These are phyloP conservation scores for Raphanus hybrid DNA, from an alignment of 441 rosid genomes.

Conservation along the genomic window DNA sequence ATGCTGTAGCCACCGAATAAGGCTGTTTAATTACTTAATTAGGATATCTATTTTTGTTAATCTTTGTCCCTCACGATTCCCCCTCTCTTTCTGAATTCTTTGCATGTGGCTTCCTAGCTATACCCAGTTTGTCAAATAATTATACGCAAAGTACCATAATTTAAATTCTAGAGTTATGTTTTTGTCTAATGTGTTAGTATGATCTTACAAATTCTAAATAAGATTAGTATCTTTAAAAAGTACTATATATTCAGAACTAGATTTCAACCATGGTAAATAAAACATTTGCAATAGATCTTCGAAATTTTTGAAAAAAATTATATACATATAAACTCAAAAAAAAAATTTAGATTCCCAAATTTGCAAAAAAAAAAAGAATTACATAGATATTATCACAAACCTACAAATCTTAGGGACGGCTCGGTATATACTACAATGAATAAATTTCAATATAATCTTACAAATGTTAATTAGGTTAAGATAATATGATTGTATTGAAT, in stretches of 20 bases:
- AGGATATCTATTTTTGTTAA: constrained; percentile 17
- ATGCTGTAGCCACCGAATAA: constrained; percentile 25
- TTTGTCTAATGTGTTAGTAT: neutral
- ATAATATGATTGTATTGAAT: neutral
- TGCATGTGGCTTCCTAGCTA: constrained; percentile 17
- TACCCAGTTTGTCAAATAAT: neutral
- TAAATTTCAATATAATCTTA: neutral
- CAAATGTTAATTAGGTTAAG: neutral
- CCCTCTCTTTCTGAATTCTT: neutral
- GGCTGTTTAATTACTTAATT: constrained; percentile 18
- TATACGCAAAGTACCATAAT: neutral
- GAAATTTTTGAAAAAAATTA: no score
- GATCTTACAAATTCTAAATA: neutral
- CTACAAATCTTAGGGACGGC: no score
- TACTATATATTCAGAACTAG: no score
- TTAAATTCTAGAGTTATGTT: neutral
- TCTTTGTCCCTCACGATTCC: constrained; percentile 33
- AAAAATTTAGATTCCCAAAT: no score
- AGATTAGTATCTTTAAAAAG: neutral
- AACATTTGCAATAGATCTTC: no score
- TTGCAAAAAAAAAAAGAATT: no score
- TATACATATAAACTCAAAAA: no score
- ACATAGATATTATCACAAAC: no score
- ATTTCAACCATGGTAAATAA: no score
- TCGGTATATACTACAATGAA: neutral